These are phyloP conservation scores for Coemansia sp. DNA, from an alignment of 192 early-diverging fungal genomes.

Conservation along the genomic window DNA sequence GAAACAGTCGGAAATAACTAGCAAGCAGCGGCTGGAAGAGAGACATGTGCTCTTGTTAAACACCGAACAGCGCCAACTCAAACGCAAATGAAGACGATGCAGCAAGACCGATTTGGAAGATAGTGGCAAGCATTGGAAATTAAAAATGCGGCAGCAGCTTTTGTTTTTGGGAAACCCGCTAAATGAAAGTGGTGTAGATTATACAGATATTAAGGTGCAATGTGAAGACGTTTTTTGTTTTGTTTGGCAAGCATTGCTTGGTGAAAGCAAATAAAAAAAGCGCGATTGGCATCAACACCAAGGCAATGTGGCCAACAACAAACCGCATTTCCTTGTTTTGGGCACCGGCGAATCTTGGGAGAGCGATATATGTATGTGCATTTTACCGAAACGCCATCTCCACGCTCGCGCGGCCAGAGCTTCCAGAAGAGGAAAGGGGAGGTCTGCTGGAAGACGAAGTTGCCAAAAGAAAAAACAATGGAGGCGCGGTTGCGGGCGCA, in stretches of 20 bases:
- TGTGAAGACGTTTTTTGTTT: background rate
- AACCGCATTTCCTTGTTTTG: background rate
- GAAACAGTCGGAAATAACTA: background rate
- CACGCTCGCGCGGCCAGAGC: background rate
- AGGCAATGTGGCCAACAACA: background rate
- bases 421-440: constrained; percentile 10
- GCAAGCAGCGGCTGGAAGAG: background rate
- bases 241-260: background rate
- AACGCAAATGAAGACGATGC: background rate
- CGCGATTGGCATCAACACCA: background rate
- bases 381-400: constrained; percentile 7
- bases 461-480: background rate
- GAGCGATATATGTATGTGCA: constrained; percentile 1
- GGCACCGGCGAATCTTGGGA: background rate
- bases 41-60: background rate
- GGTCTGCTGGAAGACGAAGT: background rate
- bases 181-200: background rate
- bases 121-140: background rate
- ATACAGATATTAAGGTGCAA: background rate
- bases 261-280: background rate
- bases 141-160: background rate
- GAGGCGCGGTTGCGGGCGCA: background rate
- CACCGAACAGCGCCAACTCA: background rate
- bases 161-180: background rate
- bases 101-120: background rate